Evolutionary conservation across 805 yeast species (phyloP), one percentile per base, ranked within the genome.

Genomic region (Lipomyces anomalus): DNA sequence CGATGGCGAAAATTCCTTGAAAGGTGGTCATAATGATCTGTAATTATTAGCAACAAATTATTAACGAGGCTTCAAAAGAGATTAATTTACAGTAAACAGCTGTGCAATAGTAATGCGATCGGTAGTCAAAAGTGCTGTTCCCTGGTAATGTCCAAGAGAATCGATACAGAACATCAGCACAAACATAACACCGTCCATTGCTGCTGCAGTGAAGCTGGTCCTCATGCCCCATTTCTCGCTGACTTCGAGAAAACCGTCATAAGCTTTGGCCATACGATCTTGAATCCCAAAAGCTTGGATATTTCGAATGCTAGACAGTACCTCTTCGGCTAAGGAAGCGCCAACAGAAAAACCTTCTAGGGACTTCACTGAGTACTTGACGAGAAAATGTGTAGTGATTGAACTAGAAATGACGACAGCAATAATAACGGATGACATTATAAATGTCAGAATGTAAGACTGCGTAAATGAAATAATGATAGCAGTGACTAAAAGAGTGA

Each of bases 281-380:
- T 68, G 73, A 18, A 66, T 58, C 22, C 71, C 72, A 40, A 68
- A 67, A 1, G 72, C 73, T 4, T 66, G 65, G 3, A 69, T 68
- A 43, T 64, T 68, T 34, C 72, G 61, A 28, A 67, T 63, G 4
- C 71, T 62, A 4, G 68, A 57, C 6, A 68, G 44, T 3, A 65
- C 65, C 52, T 68, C 72, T 44, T 68, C 73, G 17, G 72, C 72
- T n/a, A 68, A 50, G 9, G 67, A 52, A 16, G 69, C 33, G 2
- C 51, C 56, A 4, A 36, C 39, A 18, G 52, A 28, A 3, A 35
- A 39, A 18, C 46, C 52, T 9, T 38, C 56, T 3, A 43, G 44
- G 6, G 49, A 38, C 38, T 26, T 38, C 3, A 22, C 28, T 32
- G 26, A 47, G 39, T 35, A 52, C 18, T 38, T 36, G 6, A 64